Conservation (phyloP, 352 stramenopile genomes). For the Pythium folliculosum region DNA sequence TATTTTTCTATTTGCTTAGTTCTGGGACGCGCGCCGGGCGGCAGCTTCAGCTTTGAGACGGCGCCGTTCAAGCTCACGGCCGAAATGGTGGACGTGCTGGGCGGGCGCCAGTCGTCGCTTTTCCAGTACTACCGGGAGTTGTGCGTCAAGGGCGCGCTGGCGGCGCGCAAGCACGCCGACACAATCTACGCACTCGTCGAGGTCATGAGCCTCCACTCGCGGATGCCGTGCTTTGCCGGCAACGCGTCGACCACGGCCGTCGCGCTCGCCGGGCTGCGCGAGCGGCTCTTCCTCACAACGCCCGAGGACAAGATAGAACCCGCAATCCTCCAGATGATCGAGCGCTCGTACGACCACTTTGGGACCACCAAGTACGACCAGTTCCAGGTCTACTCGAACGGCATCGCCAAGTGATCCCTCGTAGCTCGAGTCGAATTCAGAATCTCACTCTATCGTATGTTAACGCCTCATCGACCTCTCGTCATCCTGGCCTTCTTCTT, state of each 20-base stretch:
- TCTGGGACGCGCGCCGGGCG: constrained; percentile 74
- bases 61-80: constrained; percentile 97
- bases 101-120: constrained; percentile 86
- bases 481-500: constrained; percentile 1
- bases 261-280: constrained; percentile 48
- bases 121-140: constrained; percentile 95
- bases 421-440: not conserved
- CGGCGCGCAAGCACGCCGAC: constrained; percentile 89
- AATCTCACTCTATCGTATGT: no score
- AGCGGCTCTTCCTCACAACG: constrained; percentile 73
- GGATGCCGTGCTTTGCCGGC: constrained; percentile 66
- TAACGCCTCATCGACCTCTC: not conserved
- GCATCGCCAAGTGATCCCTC: constrained; percentile 72
- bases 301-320: constrained; percentile 56
- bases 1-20: constrained; percentile 34
- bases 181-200: constrained; percentile 95
- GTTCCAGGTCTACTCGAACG: constrained; percentile 93
- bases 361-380: constrained; percentile 95
- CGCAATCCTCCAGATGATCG: constrained; percentile 91
- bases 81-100: constrained; percentile 95
- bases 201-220: constrained; percentile 91
- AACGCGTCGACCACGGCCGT: constrained; percentile 29
- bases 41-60: constrained; percentile 95
- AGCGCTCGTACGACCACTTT: constrained; percentile 95
- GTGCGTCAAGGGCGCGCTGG: constrained; percentile 93